phyloP scores from a whole-genome alignment of 2,329 filamentous ascomycete genomes.

The Calonectria pauciramosa region DNA sequence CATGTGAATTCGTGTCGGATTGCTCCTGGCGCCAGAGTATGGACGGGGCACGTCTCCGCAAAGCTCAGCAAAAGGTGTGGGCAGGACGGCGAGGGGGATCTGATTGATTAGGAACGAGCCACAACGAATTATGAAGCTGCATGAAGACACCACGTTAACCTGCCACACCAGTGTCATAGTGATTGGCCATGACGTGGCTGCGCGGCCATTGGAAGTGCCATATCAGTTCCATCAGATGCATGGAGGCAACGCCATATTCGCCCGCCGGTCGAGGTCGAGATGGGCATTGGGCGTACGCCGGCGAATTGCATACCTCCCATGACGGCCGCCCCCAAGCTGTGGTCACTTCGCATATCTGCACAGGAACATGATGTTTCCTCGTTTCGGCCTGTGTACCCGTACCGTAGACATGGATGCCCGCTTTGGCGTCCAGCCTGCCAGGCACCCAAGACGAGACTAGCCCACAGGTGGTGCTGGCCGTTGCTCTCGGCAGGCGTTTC shows the following conservation, averaged over 20 bases:
- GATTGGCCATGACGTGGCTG: slow-evolving; percentile 22
- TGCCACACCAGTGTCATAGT: neutral
- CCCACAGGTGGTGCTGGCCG: neutral
- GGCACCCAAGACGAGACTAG: neutral
- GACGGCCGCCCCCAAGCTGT: neutral
- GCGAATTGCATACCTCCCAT: slow-evolving; percentile 13
- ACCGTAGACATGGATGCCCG: neutral
- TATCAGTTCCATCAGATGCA: slow-evolving; percentile 25
- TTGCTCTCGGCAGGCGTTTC: neutral
- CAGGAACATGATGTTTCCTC: slow-evolving; percentile 4
- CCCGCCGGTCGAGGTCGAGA: neutral
- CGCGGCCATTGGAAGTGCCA: neutral
- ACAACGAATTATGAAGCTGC: slow-evolving; percentile 38
- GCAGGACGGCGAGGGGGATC: slow-evolving; percentile 31
- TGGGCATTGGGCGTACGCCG: slow-evolving; percentile 14
- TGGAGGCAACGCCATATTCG: slow-evolving; percentile 9
- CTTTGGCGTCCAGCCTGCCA: neutral
- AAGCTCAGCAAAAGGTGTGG: slow-evolving; percentile 42
- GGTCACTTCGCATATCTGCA: slow-evolving; percentile 23
- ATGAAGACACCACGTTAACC: slow-evolving; percentile 2
- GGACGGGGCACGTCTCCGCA: slow-evolving; percentile 66
- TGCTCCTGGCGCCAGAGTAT: slow-evolving; percentile 84
- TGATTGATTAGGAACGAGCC: slow-evolving; percentile 22
- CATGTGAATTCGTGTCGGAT: slow-evolving; percentile 84
- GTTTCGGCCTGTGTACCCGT: neutral